phyloP scores from a whole-genome alignment of 2,329 filamentous ascomycete genomes.

The Fusarium irregulare region DNA sequence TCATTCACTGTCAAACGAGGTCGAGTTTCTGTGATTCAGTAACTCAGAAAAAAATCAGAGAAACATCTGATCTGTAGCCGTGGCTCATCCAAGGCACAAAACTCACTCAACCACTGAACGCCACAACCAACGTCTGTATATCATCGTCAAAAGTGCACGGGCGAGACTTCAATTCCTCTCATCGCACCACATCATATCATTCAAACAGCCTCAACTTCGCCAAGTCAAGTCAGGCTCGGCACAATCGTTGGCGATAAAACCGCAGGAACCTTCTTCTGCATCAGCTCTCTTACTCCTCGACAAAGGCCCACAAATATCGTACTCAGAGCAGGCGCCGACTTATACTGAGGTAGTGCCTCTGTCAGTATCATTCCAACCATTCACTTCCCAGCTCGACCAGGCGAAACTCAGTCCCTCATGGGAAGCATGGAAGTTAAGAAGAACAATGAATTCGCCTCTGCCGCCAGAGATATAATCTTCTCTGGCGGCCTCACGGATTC shows the following conservation, averaged over 20 bases:
- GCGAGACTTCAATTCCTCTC: conserved; percentile 18
- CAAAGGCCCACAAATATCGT: conserved; percentile 19
- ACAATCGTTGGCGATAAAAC: conserved; percentile 6
- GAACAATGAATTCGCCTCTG: conserved; percentile 46
- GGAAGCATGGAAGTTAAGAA: conserved; percentile 37
- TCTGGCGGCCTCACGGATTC: conserved; percentile 26
- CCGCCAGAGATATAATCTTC: conserved; percentile 46
- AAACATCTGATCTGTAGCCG: conserved; percentile 14
- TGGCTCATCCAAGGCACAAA: conserved; percentile 5
- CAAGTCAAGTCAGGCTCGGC: conserved; percentile 19
- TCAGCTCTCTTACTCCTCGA: neutral
- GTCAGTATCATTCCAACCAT: neutral
- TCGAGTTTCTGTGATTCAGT: conserved; percentile 33
- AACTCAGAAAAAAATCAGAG: conserved; percentile 14
- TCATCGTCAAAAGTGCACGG: conserved; percentile 19
- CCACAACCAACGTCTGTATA: conserved; percentile 1
- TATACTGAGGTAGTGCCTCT: conserved; percentile 30
- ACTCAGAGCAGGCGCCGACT: conserved; percentile 8
- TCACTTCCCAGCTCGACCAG: neutral
- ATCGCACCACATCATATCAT: conserved; percentile 38
- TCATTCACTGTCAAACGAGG: conserved; percentile 33
- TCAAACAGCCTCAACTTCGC: conserved; percentile 5
- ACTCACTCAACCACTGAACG: conserved; percentile 5
- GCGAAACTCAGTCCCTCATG: neutral
- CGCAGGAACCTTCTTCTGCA: conserved; percentile 8